Percentiles rank a stretch among this genome's conserved stretches.
These are phyloP conservation scores for Rutstroemia sp. DNA, from an alignment of 2,329 filamentous ascomycete genomes.

Conservation along the genomic window DNA sequence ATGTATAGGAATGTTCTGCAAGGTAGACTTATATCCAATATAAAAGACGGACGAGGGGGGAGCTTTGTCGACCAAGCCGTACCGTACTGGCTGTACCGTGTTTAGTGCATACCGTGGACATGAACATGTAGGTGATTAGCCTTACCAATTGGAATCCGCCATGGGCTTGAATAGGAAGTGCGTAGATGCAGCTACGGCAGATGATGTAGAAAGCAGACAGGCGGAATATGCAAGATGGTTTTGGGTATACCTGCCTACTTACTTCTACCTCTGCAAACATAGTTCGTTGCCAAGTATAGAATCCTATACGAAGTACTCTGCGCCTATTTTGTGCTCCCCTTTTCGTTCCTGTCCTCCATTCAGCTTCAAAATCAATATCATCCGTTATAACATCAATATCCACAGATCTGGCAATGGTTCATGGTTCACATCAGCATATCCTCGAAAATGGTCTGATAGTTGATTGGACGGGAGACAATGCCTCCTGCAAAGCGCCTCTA, in stretches of 20 bases:
- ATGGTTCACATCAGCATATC: background rate
- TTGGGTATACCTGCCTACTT: too few species aligned
- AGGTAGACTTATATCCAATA: background rate
- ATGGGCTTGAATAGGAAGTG: background rate
- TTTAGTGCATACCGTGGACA: too few species aligned
- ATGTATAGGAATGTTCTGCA: background rate
- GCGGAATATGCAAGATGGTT: background rate
- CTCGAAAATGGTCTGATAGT: background rate
- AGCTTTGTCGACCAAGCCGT: too few species aligned
- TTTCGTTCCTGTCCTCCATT: background rate
- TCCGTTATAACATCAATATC: background rate
- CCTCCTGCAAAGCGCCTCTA: background rate
- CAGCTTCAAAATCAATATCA: too few species aligned
- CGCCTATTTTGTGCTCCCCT: too few species aligned
- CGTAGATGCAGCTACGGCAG: background rate
- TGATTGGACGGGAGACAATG: background rate
- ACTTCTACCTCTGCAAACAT: too few species aligned
- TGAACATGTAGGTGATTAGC: background rate
- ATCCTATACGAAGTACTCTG: too few species aligned
- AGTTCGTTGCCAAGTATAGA: too few species aligned
- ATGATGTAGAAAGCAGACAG: constrained; percentile 1
- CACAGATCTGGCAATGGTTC: background rate
- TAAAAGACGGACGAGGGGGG: too few species aligned
- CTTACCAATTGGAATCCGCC: background rate
- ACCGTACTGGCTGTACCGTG: too few species aligned